Evolutionary conservation across 2,329 filamentous ascomycete species (phyloP).

Genomic region (Xylariaceae sp.): DNA sequence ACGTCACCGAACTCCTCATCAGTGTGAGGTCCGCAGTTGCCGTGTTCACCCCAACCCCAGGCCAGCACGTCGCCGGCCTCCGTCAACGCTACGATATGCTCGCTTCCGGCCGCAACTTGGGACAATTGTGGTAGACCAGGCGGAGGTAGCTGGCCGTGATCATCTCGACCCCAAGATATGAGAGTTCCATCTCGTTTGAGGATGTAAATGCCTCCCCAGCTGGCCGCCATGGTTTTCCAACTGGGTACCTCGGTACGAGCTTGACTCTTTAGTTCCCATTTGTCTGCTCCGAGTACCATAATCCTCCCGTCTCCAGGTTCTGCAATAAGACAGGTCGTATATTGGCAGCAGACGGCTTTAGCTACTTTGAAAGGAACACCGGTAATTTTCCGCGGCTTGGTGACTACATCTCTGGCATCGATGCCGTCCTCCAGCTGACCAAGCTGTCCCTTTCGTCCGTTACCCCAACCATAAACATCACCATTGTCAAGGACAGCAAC

Average conservation of each 20-base stretch:
- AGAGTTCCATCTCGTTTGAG: conserved; percentile 67
- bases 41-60: conserved; percentile 98
- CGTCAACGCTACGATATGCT: conserved; percentile 82
- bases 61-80: conserved; percentile 71
- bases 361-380: conserved; percentile 66
- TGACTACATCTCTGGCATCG: conserved; percentile 52
- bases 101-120: conserved; percentile 82
- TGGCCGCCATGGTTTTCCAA: conserved; percentile 75
- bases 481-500: conserved; percentile 77
- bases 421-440: conserved; percentile 53
- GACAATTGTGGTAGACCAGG: conserved; percentile 62
- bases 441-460: conserved; percentile 83
- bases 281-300: conserved; percentile 74
- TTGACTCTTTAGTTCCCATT: conserved; percentile 68
- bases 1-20: conserved; percentile 65
- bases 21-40: conserved; percentile 83
- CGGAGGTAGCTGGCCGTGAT: conserved; percentile 82
- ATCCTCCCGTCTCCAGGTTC: conserved; percentile 63
- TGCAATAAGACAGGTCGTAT: conserved; percentile 80
- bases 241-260: conserved; percentile 59
- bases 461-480: conserved; percentile 87
- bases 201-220: conserved; percentile 84
- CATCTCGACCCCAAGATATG: conserved; percentile 80
- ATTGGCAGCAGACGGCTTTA: conserved; percentile 78
- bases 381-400: conserved; percentile 67